Conservation (phyloP, 2,329 filamentous ascomycete species). For the Raffaelea arxii region DNA sequence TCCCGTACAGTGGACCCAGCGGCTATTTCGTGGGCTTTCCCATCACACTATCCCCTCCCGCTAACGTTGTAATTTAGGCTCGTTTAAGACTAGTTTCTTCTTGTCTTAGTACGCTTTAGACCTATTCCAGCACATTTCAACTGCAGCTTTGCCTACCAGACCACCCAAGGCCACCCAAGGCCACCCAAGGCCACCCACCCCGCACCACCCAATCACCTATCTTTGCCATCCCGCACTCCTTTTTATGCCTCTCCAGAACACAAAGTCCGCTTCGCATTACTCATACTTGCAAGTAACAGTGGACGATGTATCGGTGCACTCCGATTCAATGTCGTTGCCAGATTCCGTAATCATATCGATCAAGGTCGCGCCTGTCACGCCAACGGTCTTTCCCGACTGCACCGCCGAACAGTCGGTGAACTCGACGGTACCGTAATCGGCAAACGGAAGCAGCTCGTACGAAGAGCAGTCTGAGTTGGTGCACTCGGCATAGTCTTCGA, state of each 20-base stretch:
- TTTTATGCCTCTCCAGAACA: neutral
- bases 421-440: conserved; percentile 18
- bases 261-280: neutral
- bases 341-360: conserved; percentile 9
- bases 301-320: neutral
- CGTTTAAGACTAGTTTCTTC: too few relatives aligned
- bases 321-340: neutral
- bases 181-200: too few relatives aligned
- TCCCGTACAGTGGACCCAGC: too few relatives aligned
- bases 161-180: too few relatives aligned
- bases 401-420: conserved; percentile 26
- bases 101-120: too few relatives aligned
- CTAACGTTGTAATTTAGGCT: too few relatives aligned
- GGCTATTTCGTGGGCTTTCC: too few relatives aligned
- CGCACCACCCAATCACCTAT: too few relatives aligned
- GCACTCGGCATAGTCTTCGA: conserved; percentile 19
- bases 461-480: conserved; percentile 6
- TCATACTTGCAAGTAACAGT: conserved; percentile 2
- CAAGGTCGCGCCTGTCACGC: conserved; percentile 30
- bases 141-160: too few relatives aligned
- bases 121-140: too few relatives aligned
- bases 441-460: conserved; percentile 15
- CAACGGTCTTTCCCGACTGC: conserved; percentile 19
- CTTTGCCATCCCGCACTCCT: neutral
- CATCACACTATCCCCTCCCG: too few relatives aligned